These are phyloP conservation scores for Peniophora sp. DNA, from an alignment of 1,284 basidiomycete species.

Conservation along the genomic window DNA sequence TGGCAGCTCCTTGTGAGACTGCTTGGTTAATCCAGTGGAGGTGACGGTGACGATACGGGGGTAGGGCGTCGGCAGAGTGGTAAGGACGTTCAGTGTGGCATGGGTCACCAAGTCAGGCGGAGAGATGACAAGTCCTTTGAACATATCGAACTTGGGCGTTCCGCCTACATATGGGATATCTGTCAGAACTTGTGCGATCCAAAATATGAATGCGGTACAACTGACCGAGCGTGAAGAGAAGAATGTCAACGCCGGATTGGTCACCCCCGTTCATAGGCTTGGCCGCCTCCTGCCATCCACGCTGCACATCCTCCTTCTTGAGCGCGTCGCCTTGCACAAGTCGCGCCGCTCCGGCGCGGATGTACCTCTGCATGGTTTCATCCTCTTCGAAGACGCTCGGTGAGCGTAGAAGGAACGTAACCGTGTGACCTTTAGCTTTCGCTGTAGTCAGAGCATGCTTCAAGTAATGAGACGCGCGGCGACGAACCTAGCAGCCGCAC, in stretches of 20 bases:
- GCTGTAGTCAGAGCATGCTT: background rate
- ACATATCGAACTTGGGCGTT: slow-evolving; percentile 29
- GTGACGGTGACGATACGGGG: slow-evolving; percentile 43
- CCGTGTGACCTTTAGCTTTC: slow-evolving; percentile 35
- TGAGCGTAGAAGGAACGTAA: slow-evolving; percentile 38
- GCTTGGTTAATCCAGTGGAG: slow-evolving; percentile 40
- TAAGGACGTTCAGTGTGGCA: slow-evolving; percentile 38
- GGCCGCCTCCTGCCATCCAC: slow-evolving; percentile 35
- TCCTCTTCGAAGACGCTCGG: slow-evolving; percentile 26
- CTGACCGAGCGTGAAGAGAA: slow-evolving; percentile 31
- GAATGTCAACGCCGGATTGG: slow-evolving; percentile 26
- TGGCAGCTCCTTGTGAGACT: slow-evolving; percentile 39
- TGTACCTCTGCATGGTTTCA: background rate
- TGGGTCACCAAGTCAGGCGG: slow-evolving; percentile 44
- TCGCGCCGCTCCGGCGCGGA: slow-evolving; percentile 29
- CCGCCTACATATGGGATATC: slow-evolving; percentile 23
- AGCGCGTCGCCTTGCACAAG: slow-evolving; percentile 48
- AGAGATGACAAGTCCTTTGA: slow-evolving; percentile 35
- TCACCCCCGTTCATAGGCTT: slow-evolving; percentile 12
- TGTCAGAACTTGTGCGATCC: background rate
- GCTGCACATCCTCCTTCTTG: slow-evolving; percentile 31
- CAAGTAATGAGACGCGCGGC: background rate
- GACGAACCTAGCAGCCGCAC: slow-evolving; percentile 41
- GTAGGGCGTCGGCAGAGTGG: slow-evolving; percentile 30
- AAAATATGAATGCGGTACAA: too few species aligned